Conservation (phyloP, 1,139 yeast genomes). For the Lodderomyces pseudojiufengensis region DNA sequence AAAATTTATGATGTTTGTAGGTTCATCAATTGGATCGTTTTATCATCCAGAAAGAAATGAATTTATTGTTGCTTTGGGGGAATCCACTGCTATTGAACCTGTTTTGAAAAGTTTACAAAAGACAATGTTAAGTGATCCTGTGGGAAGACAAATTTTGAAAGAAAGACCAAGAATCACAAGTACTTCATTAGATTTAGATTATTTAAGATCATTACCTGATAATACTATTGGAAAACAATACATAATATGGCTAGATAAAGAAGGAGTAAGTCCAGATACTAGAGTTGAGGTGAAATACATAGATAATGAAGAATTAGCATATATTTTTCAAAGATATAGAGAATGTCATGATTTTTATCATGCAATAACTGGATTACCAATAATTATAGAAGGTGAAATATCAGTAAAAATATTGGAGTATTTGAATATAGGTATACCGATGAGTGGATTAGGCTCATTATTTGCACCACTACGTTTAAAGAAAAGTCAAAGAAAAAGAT, state of each 20-base stretch:
- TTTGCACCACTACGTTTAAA: constrained; percentile 77
- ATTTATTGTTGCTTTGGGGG: constrained; percentile 91
- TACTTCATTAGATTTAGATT: constrained; percentile 59
- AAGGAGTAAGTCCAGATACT: constrained; percentile 92
- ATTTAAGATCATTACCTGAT: constrained; percentile 58
- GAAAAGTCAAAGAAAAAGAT: constrained; percentile 48
- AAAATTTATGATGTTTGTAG: constrained; percentile 57
- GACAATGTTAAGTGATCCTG: constrained; percentile 70
- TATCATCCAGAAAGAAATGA: constrained; percentile 79
- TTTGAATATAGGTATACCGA: constrained; percentile 89
- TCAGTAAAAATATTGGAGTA: constrained; percentile 91
- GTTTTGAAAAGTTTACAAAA: constrained; percentile 60
- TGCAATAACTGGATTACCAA: constrained; percentile 85
- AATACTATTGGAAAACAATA: constrained; percentile 78
- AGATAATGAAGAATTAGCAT: constrained; percentile 88
- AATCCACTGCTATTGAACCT: constrained; percentile 75
- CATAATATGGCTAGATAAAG: constrained; percentile 76
- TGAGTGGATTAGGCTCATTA: constrained; percentile 90
- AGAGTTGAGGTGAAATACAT: constrained; percentile 83
- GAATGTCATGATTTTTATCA: constrained; percentile 98
- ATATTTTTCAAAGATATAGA: constrained; percentile 85
- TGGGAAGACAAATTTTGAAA: constrained; percentile 72
- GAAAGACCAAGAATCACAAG: constrained; percentile 86
- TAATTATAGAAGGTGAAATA: constrained; percentile 91
- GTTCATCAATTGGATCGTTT: constrained; percentile 81